phyloP scores from a whole-genome alignment of 2,329 filamentous ascomycete genomes.

The Alternaria burnsii region DNA sequence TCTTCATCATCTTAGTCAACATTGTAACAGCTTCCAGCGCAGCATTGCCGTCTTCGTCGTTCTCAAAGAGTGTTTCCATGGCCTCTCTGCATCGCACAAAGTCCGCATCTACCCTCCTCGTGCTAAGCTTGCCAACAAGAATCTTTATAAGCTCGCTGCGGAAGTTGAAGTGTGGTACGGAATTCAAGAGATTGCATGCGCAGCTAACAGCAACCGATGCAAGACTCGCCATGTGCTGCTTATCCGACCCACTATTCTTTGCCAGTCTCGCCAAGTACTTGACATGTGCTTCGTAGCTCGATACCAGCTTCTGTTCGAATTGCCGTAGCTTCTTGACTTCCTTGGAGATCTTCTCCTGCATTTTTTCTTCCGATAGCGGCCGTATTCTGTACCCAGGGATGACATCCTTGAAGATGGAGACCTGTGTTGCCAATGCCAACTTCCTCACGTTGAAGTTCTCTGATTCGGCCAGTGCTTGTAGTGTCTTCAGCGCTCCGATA shows the following conservation, averaged over 20 bases:
- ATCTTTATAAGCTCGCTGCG: constrained; percentile 87
- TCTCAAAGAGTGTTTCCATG: constrained; percentile 80
- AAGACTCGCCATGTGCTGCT: constrained; percentile 57
- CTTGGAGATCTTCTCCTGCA: constrained; percentile 84
- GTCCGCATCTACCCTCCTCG: constrained; percentile 74
- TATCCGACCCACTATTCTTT: constrained; percentile 60
- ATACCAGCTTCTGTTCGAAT: constrained; percentile 88
- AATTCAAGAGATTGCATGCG: constrained; percentile 78
- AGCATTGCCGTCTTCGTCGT: constrained; percentile 89
- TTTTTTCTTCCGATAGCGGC: constrained; percentile 76
- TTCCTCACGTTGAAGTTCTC: constrained; percentile 80
- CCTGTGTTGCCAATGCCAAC: constrained; percentile 83
- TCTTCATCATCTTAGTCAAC: constrained; percentile 94
- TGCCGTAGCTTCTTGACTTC: constrained; percentile 83
- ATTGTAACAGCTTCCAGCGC: constrained; percentile 86
- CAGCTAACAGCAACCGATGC: constrained; percentile 84
- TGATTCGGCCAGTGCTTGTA: constrained; percentile 77
- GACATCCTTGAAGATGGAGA: constrained; percentile 91
- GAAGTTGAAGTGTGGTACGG: constrained; percentile 98
- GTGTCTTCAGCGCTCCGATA: constrained; percentile 76
- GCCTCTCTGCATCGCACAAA: constrained; percentile 80
- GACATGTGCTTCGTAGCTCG: constrained; percentile 85
- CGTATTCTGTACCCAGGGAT: constrained; percentile 97
- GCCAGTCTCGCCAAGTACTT: constrained; percentile 75
- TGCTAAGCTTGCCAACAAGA: constrained; percentile 82